These are phyloP conservation scores for Phytophthora citrophthora DNA, from an alignment of 352 stramenopile genomes.

Conservation along the genomic window DNA sequence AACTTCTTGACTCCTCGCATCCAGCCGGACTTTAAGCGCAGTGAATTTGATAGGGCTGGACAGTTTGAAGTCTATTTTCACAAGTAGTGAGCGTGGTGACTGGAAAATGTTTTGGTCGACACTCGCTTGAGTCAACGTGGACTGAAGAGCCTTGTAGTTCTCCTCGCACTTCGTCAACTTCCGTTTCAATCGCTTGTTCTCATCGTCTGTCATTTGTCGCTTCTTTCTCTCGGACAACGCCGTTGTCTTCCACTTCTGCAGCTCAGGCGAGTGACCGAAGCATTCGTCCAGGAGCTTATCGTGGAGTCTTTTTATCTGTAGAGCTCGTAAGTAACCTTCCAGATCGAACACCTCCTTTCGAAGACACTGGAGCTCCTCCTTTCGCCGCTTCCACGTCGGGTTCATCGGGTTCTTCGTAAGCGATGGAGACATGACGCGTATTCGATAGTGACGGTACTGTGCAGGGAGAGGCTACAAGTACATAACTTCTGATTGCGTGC, in stretches of 20 bases:
- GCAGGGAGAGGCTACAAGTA: no score
- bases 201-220: background rate
- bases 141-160: no score
- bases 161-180: background rate
- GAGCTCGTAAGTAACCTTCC: background rate
- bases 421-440: background rate
- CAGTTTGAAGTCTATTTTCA: no score
- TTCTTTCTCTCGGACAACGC: background rate
- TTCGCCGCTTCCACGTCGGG: background rate
- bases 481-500: no score
- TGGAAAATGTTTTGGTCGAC: background rate
- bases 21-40: no score
- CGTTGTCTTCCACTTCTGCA: background rate
- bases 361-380: background rate
- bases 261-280: background rate
- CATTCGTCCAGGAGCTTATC: background rate
- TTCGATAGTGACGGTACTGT: no score
- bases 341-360: background rate
- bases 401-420: background rate
- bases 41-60: no score
- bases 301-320: background rate
- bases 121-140: background rate
- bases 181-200: background rate
- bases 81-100: no score
- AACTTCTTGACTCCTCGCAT: no score